Percentiles rank a stretch among this genome's conserved stretches.
Conservation (phyloP, 164 flowering plant species). For the Tetrastigma voinierianum region DNA sequence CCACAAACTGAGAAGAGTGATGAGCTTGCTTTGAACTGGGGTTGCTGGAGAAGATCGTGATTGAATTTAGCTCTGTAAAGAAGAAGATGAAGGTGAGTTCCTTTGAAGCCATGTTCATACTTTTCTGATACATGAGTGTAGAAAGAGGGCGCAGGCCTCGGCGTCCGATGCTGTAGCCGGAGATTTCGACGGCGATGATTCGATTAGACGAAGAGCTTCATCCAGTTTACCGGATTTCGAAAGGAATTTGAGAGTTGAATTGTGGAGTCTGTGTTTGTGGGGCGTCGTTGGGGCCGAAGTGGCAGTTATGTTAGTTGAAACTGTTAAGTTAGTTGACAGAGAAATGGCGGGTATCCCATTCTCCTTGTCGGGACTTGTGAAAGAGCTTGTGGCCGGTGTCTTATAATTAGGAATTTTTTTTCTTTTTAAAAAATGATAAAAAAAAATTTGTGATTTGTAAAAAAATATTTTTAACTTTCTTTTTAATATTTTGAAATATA, state of each 20-base stretch:
- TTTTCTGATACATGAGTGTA: conserved; percentile 34
- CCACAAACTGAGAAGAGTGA: conserved; percentile 43
- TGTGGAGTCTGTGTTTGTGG: conserved; percentile 4
- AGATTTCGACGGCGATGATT: conserved; percentile 18
- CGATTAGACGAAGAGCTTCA: conserved; percentile 32
- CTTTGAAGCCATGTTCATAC: conserved; percentile 32
- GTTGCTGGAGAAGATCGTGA: conserved; percentile 12
- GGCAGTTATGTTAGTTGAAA: conserved; percentile 7
- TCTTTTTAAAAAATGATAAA: too few species aligned
- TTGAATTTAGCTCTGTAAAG: background rate
- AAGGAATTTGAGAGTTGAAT: conserved; percentile 22
- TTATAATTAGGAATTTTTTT: too few species aligned
- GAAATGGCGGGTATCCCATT: conserved; percentile 18
- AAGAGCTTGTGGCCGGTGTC: too few species aligned
- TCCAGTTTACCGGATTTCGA: conserved; percentile 32
- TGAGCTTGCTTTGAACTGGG: conserved; percentile 33
- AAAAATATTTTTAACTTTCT: too few species aligned
- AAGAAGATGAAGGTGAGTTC: conserved; percentile 33
- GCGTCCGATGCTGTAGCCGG: background rate
- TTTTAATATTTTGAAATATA: too few species aligned
- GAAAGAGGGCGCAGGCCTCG: conserved; percentile 23
- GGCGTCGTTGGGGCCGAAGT: conserved; percentile 1
- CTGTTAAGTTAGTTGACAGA: conserved; percentile 15
- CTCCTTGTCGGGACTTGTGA: too few species aligned
- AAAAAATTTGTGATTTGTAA: too few species aligned